A percentile compares a stretch with the other conserved stretches of the same genome.
phyloP scores from a whole-genome alignment of 163 green algal genomes.

The Scenedesmus sp. region DNA sequence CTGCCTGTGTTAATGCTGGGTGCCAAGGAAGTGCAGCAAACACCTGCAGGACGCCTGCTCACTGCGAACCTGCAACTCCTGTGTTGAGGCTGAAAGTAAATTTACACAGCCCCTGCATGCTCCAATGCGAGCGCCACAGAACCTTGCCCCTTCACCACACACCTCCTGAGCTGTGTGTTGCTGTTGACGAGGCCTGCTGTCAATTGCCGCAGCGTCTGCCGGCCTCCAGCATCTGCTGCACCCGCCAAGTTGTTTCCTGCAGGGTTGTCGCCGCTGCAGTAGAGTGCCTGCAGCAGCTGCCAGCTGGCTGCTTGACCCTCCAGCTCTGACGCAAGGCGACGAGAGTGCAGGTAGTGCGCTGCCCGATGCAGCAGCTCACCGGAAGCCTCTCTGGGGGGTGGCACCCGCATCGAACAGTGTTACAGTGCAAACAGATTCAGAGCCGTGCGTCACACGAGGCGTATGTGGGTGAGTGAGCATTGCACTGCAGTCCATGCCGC shows the following conservation, averaged over 20 bases:
- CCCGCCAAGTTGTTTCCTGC: conserved; percentile 52
- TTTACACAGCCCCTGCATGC: too few species aligned
- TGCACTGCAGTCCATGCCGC: not conserved
- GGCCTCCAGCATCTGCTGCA: conserved; percentile 49
- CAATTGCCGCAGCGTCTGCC: conserved; percentile 57
- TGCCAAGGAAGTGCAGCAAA: too few species aligned
- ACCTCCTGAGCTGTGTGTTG: conserved; percentile 58
- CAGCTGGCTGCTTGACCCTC: conserved; percentile 84
- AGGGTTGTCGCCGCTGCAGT: conserved; percentile 63
- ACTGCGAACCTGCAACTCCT: too few species aligned
- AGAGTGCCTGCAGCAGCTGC: conserved; percentile 82
- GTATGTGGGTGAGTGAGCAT: not conserved
- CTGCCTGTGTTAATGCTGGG: too few species aligned
- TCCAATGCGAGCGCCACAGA: too few species aligned
- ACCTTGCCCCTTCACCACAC: not conserved
- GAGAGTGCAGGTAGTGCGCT: conserved; percentile 69
- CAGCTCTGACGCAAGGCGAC: conserved; percentile 72
- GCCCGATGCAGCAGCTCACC: conserved; percentile 71
- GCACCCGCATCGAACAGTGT: too few species aligned
- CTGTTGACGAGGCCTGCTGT: conserved; percentile 47
- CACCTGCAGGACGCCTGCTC: too few species aligned
- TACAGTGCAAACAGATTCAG: too few species aligned
- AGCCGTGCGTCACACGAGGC: too few species aligned
- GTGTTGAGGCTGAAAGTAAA: too few species aligned
- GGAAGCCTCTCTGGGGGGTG: conserved; percentile 61